A percentile compares a stretch with the other conserved stretches of the same genome.
Conservation (phyloP, 257 asterid genomes). For the Forsythia suspensa region DNA sequence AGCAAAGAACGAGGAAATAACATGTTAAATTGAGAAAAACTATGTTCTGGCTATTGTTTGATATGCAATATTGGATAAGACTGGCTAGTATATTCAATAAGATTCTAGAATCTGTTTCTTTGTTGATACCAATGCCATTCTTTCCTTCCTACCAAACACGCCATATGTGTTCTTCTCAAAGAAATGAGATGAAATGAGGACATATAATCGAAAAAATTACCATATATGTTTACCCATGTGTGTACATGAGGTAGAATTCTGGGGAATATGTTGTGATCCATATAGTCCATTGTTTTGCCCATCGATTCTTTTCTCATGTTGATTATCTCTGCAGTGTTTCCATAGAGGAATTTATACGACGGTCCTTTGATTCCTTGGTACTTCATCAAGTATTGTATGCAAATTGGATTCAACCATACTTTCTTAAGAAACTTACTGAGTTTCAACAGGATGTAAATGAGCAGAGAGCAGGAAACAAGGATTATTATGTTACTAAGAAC, state of each 20-base stretch:
- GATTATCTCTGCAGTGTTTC: constrained; percentile 54
- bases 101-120: neutral
- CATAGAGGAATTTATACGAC: constrained; percentile 45
- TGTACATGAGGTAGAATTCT: constrained; percentile 57
- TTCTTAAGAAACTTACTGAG: constrained; percentile 33
- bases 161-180: neutral
- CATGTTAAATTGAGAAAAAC: neutral
- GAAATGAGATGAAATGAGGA: neutral
- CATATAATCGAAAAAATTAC: constrained; percentile 24
- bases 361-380: constrained; percentile 66
- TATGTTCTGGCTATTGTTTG: too few relatives aligned
- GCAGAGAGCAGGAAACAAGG: constrained; percentile 24
- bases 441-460: constrained; percentile 22
- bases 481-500: constrained; percentile 6
- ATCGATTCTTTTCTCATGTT: constrained; percentile 39
- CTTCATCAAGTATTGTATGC: constrained; percentile 32
- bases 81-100: neutral
- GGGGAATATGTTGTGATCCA: constrained; percentile 55
- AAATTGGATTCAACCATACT: constrained; percentile 46
- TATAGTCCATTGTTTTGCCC: constrained; percentile 39
- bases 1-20: neutral
- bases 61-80: neutral
- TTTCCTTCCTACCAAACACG: neutral
- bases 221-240: constrained; percentile 46
- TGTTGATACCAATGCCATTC: neutral